Evolutionary conservation across 1,139 yeast species (phyloP), one percentile per base, ranked within the genome.

Genomic region (Pichia sp.): DNA sequence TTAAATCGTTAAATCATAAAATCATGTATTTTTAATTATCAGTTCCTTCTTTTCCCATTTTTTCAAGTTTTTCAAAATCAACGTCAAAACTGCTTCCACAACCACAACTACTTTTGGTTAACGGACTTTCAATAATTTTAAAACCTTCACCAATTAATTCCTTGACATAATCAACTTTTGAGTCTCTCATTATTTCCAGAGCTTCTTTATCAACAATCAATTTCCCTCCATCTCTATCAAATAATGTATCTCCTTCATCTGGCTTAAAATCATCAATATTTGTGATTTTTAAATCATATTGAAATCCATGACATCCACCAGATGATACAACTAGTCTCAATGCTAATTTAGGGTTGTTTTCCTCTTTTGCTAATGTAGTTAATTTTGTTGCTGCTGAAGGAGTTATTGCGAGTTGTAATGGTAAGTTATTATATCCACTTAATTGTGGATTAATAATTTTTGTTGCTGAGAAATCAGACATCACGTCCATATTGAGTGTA

Each of bases 241-340:
- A 87, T 4, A 87, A 73, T 16, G 74, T 64, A 43, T 74, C 65
- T 2, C 45, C 45, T 11, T 61, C 59, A 4, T 58, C 57, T 11
- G 68, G 65, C 4, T 70, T 68, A 16, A 69, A 75, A 5, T 71
- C 76, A 1, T 62, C 60, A 37, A 73, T 63, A 44, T 74, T 73
- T 6, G 82, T 73, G 42, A 90, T 70, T 48, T 79, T 74, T 57
- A 92, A 69, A 52, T 83, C 77, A 59, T 92, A 92, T 63, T 92
- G 98, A 65, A 87, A 94, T 28, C 99, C 98, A 63, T 92, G 99
- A 63, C 98, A 94, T 3, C 99, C 99, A 6, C 98, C 99, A 58
- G 96, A 85, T 56, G 90, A 97, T 6, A 94, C 97, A n/a, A 74
- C 68, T 6, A 94, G 77, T 41, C 83, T 70, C 35, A 92, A 68